Percentiles rank a stretch among this genome's conserved stretches.
phyloP scores from a whole-genome alignment of 2,329 filamentous ascomycete genomes.

The Septoria linicola region DNA sequence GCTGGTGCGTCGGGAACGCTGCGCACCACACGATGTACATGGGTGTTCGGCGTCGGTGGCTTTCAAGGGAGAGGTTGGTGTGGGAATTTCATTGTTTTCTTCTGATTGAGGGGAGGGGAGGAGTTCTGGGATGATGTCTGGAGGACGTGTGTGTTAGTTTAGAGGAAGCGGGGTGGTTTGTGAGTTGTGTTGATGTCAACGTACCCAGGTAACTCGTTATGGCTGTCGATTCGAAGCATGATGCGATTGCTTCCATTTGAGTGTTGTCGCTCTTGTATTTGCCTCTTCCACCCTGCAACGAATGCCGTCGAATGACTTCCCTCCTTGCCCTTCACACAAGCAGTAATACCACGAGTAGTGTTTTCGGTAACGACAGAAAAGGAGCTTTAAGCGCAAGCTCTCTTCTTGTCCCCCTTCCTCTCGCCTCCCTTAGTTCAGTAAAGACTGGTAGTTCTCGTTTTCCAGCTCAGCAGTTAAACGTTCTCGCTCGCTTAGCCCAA shows the following conservation, averaged over 20 bases:
- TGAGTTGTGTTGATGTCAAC: background rate
- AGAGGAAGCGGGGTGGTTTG: too few species aligned
- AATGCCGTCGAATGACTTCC: too few species aligned
- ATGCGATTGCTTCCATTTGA: conserved; percentile 6
- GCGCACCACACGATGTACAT: conserved; percentile 21
- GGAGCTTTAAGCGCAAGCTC: too few species aligned
- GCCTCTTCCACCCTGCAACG: background rate
- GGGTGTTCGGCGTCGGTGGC: conserved; percentile 21
- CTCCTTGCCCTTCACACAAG: too few species aligned
- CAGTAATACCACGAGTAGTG: too few species aligned
- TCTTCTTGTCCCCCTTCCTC: too few species aligned
- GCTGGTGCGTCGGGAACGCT: conserved; percentile 17
- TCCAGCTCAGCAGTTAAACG: too few species aligned
- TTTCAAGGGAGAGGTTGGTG: conserved; percentile 6
- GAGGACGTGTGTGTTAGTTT: background rate
- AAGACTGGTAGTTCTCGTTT: too few species aligned
- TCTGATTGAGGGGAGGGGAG: conserved; percentile 4
- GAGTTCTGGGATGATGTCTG: conserved; percentile 23
- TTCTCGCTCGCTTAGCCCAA: too few species aligned
- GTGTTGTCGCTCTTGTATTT: background rate
- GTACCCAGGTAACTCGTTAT: conserved; percentile 10
- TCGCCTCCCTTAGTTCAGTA: too few species aligned
- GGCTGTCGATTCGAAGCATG: conserved; percentile 13
- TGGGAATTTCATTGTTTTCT: background rate
- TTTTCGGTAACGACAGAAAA: too few species aligned